Conservation (phyloP, 192 early-diverging fungal species). For the Backusella macrospora region DNA sequence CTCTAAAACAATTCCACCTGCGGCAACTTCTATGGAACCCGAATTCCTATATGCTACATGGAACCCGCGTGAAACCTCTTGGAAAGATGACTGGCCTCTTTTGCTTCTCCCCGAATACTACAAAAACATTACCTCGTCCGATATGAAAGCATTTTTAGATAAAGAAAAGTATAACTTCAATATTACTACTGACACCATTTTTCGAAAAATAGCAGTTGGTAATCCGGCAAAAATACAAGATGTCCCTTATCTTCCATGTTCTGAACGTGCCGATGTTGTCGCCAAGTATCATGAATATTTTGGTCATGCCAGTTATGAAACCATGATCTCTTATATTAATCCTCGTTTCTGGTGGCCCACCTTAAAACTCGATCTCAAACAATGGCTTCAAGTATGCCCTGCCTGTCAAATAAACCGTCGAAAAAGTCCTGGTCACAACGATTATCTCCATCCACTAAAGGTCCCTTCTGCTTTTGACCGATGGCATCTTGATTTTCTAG, state of each 20-base stretch:
- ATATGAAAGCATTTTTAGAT: background rate
- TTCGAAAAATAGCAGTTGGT: background rate
- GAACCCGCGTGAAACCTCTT: too few relatives aligned
- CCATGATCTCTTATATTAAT: background rate
- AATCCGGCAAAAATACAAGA: too few relatives aligned
- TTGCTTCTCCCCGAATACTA: background rate
- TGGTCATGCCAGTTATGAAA: background rate
- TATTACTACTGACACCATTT: background rate
- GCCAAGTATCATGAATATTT: background rate
- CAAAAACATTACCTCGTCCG: background rate
- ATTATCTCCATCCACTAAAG: background rate
- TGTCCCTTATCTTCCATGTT: background rate
- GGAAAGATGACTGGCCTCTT: background rate
- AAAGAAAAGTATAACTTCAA: background rate
- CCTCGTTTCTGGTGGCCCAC: constrained; percentile 18
- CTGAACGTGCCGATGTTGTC: background rate
- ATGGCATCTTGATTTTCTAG: constrained; percentile 28
- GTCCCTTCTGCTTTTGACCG: constrained; percentile 14
- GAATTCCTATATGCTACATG: constrained; percentile 4
- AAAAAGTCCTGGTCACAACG: background rate
- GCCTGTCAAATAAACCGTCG: background rate
- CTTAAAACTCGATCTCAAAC: background rate
- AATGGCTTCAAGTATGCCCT: constrained; percentile 6
- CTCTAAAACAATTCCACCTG: background rate
- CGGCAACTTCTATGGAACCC: background rate